Evolutionary conservation across 163 green algal genomes (phyloP), one percentile per base, ranked within the genome.

Genomic region (Volvox carteri): DNA sequence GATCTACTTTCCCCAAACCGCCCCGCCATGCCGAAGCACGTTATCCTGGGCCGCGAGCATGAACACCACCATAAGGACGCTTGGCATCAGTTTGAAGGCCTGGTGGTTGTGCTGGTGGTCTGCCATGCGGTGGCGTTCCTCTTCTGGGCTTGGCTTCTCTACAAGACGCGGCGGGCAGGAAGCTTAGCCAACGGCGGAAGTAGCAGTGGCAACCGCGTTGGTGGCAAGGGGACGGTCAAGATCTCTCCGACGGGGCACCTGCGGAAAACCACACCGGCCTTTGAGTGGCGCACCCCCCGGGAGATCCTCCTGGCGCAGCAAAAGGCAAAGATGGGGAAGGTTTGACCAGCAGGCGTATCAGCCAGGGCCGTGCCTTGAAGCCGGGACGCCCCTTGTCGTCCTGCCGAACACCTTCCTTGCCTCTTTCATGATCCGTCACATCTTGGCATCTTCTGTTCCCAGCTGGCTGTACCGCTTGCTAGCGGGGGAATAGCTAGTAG

Each of bases 71-170:
- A 77, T 30, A 77, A 70, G 60, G 90, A 93, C 75, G 58, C 87
- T 0, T 93, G 87, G 87, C 92, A 94, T 28, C 80, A 60, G 18
- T 79, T 80, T 28, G 92, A 93, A 30, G 90, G 92, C 8, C 87
- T 94, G 1, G 85, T 94, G 16, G 75, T 92, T 21, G 74, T 91
- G 19, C 81, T 94, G 5, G 85, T 93, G 16, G 52, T 50, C 0
- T 77, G 90, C 44, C 92, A 94, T 83, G 70, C 89, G 1, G 60
- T 88, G 37, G 92, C 90, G 2, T 88, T 94, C 70, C 77, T 86
- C 0, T 94, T 94, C 85, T 94, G 85, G 76, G 84, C 72, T 42
- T 94, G 83, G 67, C 42, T 94, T 33, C 76, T 94, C 23, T 92
- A 90, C 48, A 89, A 89, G 70, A 80, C 68, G n/a, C 78, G 87